A percentile compares a stretch with the other conserved stretches of the same genome.
Conservation (phyloP, 108 stramenopile species). For the Nitzschia palea region DNA sequence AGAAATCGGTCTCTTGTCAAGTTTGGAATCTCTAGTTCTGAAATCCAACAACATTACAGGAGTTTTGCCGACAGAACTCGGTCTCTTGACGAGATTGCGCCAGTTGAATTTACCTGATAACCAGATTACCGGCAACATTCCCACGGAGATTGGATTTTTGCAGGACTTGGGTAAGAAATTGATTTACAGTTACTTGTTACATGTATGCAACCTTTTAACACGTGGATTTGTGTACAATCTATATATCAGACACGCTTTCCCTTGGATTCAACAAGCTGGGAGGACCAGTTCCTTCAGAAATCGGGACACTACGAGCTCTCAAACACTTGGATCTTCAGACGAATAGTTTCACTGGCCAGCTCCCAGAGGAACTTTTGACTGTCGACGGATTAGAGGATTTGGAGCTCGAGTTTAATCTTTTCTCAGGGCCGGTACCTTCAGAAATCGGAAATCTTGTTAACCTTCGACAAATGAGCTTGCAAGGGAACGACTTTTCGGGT, state of each 20-base stretch:
- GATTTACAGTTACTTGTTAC: no score
- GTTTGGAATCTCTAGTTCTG: conserved; percentile 10
- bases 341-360: not conserved
- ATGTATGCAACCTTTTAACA: no score
- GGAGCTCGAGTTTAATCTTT: not conserved
- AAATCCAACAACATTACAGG: conserved; percentile 24
- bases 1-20: conserved; percentile 22
- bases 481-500: conserved; percentile 31
- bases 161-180: not conserved
- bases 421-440: not conserved
- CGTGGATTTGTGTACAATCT: no score
- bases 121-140: conserved; percentile 15
- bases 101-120: conserved; percentile 13
- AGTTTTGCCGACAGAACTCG: conserved; percentile 43
- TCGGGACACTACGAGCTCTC: not conserved
- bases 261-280: conserved; percentile 2
- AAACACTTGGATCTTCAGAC: not conserved
- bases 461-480: not conserved
- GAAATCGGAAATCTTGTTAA: not conserved
- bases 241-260: not conserved
- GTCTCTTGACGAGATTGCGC: conserved; percentile 39
- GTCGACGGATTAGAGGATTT: not conserved
- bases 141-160: conserved; percentile 18
- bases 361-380: not conserved
- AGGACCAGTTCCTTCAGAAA: conserved; percentile 7